A percentile compares a stretch with the other conserved stretches of the same genome.
Evolutionary conservation across 1,284 basidiomycete genomes (phyloP).

Genomic region (Hortiboletus rubellus): DNA sequence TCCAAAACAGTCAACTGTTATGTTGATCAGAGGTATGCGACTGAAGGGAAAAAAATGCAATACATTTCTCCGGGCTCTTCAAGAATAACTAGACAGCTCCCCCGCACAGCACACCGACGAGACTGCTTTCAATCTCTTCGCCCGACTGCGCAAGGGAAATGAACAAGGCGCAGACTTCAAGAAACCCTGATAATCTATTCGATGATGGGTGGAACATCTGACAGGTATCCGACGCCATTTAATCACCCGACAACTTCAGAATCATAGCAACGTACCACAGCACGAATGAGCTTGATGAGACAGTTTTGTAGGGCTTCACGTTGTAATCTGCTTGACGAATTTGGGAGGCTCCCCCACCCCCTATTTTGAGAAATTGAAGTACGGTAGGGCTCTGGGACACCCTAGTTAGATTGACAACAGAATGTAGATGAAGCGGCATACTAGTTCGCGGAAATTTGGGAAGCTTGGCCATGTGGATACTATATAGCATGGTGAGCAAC

Average conservation of each 20-base stretch:
- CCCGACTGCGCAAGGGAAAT: conserved; percentile 83
- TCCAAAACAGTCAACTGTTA: conserved; percentile 79
- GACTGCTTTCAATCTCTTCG: conserved; percentile 70
- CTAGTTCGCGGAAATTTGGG: conserved; percentile 93
- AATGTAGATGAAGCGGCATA: conserved; percentile 38
- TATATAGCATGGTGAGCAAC: conserved; percentile 25
- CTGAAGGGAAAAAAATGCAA: conserved; percentile 7
- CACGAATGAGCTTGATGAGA: conserved; percentile 83
- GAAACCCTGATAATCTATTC: conserved; percentile 91
- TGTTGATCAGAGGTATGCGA: conserved; percentile 15
- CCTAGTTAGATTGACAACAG: not conserved
- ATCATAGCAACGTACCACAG: conserved; percentile 58
- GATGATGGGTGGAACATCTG: conserved; percentile 97
- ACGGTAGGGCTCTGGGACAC: conserved; percentile 65
- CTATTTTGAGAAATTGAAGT: conserved; percentile 78
- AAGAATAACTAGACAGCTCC: conserved; percentile 88
- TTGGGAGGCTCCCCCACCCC: conserved; percentile 45
- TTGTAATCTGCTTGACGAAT: conserved; percentile 70
- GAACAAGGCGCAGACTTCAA: conserved; percentile 91
- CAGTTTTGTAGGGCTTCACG: conserved; percentile 87
- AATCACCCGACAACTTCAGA: conserved; percentile 1
- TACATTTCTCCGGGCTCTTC: conserved; percentile 85
- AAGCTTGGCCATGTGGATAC: conserved; percentile 76
- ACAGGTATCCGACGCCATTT: not conserved
- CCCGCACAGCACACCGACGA: conserved; percentile 93